Conservation (phyloP, 495 filamentous ascomycete species). For the Lepidopterella palustris region DNA sequence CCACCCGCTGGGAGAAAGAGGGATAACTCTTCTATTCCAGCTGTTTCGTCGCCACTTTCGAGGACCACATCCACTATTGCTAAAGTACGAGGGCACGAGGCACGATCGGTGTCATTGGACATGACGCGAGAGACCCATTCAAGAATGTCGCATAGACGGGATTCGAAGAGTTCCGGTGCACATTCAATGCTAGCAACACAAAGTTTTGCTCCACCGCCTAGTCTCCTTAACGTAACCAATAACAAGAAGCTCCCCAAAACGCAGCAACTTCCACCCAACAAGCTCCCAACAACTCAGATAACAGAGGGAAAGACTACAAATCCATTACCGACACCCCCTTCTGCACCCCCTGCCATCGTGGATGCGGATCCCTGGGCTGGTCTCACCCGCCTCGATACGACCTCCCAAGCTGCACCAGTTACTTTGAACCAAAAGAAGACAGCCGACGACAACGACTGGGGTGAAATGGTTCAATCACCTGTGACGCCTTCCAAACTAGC, state of each 20-base stretch:
- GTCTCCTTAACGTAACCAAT: not conserved
- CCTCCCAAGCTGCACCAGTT: not conserved
- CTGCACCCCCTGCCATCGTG: not conserved
- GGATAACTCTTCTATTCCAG: not conserved
- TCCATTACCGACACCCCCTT: not conserved
- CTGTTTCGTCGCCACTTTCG: not conserved
- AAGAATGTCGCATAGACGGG: not conserved
- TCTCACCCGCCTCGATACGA: conserved; percentile 12
- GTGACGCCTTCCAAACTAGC: not conserved
- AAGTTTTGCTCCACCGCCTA: no score
- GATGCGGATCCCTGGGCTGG: conserved; percentile 9
- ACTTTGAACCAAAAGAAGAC: no score
- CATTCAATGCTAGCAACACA: not conserved
- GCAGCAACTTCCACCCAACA: not conserved
- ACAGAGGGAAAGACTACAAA: not conserved
- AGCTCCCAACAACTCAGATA: no score
- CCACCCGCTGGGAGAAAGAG: not conserved
- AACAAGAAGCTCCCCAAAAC: not conserved
- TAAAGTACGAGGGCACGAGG: not conserved
- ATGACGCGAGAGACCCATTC: not conserved
- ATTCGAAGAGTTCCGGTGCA: not conserved
- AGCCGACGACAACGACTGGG: conserved; percentile 40
- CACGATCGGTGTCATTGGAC: not conserved
- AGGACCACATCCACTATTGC: not conserved
- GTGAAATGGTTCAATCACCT: conserved; percentile 38